Conservation (phyloP, 371 early-diverging fungal genomes). For the Encephalitozoon cuniculi region DNA sequence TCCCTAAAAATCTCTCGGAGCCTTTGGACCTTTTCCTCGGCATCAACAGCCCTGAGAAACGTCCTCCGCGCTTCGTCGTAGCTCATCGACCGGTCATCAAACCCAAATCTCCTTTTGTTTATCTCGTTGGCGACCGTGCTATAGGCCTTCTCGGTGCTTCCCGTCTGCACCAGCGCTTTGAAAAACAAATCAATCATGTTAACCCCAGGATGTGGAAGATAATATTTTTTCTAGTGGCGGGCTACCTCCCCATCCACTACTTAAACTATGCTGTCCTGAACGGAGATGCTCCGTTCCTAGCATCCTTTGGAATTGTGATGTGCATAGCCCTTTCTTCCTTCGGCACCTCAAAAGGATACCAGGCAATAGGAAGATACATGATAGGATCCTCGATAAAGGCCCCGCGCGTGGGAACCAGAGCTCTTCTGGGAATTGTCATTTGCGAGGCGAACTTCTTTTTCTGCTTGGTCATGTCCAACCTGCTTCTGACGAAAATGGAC, state of each 20-base stretch:
- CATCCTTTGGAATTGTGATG: slow-evolving; percentile 51
- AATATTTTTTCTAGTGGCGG: background rate
- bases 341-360: slow-evolving; percentile 55
- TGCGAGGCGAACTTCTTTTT: slow-evolving; percentile 61
- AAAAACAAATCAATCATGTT: slow-evolving; percentile 23
- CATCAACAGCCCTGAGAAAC: background rate
- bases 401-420: slow-evolving; percentile 56
- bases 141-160: slow-evolving; percentile 1
- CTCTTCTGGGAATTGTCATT: slow-evolving; percentile 59
- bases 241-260: background rate
- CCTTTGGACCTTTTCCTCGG: background rate
- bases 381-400: slow-evolving; percentile 54
- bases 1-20: background rate
- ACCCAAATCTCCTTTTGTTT: slow-evolving; percentile 12
- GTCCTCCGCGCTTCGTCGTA: background rate
- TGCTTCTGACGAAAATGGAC: background rate
- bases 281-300: background rate
- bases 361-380: slow-evolving; percentile 53
- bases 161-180: background rate
- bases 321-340: slow-evolving; percentile 52
- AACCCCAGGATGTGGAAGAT: slow-evolving; percentile 8
- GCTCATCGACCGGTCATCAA: background rate
- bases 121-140: slow-evolving; percentile 9
- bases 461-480: slow-evolving; percentile 36
- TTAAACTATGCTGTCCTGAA: background rate